Evolutionary conservation across 1,284 basidiomycete species (phyloP).

Genomic region (Sporisorium exsertum): DNA sequence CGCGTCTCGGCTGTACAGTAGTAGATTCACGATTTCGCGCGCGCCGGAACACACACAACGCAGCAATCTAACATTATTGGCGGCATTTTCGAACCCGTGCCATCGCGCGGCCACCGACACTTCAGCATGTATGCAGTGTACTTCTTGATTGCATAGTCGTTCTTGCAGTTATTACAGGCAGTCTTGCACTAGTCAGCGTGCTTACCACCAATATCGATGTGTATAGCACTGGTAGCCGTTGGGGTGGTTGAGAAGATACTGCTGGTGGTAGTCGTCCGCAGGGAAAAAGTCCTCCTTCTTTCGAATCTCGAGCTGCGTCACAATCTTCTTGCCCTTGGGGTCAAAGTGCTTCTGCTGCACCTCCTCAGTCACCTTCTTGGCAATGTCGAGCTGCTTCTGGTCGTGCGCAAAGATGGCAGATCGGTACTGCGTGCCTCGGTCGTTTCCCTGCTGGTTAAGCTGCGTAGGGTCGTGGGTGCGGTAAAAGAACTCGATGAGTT

Average conservation of each 20-base stretch:
- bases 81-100: no score
- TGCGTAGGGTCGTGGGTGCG: slow-evolving; percentile 93
- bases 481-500: slow-evolving; percentile 76
- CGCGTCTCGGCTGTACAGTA: slow-evolving; percentile 24
- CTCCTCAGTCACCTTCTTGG: slow-evolving; percentile 83
- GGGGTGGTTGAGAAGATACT: slow-evolving; percentile 64
- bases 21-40: background rate
- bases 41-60: background rate
- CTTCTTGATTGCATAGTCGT: background rate
- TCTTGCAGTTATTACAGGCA: no score
- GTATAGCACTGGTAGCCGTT: slow-evolving; percentile 64
- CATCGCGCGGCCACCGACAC: no score
- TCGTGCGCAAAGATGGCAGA: slow-evolving; percentile 89
- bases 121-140: no score
- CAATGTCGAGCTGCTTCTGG: slow-evolving; percentile 80
- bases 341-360: slow-evolving; percentile 82
- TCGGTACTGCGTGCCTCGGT: slow-evolving; percentile 78
- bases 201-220: slow-evolving; percentile 52
- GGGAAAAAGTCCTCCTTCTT: slow-evolving; percentile 45
- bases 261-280: slow-evolving; percentile 67
- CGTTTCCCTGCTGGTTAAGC: slow-evolving; percentile 68
- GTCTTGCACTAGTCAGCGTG: background rate
- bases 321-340: slow-evolving; percentile 80
- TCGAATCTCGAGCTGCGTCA: slow-evolving; percentile 72
- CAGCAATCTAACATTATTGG: background rate